Evolutionary conservation across 805 yeast genomes (phyloP).

Genomic region (Millerozyma acaciae): DNA sequence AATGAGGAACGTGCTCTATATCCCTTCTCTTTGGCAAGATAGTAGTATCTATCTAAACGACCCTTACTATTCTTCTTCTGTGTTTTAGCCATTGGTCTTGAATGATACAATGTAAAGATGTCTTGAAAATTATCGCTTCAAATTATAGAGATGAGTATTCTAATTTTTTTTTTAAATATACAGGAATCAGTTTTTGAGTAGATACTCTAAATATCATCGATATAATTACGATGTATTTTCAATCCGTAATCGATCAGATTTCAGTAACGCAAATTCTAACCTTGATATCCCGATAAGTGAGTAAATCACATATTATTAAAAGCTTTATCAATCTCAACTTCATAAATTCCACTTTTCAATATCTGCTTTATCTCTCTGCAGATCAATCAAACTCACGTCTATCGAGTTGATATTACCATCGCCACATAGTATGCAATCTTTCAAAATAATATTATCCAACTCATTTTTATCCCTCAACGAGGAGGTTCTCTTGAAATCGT

Average conservation of each 20-base stretch:
- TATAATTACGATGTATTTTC: no score
- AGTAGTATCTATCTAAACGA: conserved; percentile 97
- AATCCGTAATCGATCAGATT: no score
- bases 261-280: no score
- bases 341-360: conserved; percentile 48
- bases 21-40: conserved; percentile 95
- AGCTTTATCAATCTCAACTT: no score
- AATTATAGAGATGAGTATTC: no score
- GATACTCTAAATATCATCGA: no score
- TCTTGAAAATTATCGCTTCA: no score
- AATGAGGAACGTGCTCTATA: conserved; percentile 98
- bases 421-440: conserved; percentile 74
- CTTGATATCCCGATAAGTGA: no score
- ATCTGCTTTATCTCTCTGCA: conserved; percentile 27
- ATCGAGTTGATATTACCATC: conserved; percentile 66
- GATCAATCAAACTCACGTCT: conserved; percentile 56
- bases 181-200: no score
- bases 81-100: conserved; percentile 71
- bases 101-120: no score
- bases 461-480: conserved; percentile 40
- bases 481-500: conserved; percentile 46
- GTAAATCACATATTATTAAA: no score
- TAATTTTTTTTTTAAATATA: no score
- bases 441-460: conserved; percentile 55
- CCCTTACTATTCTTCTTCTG: conserved; percentile 97